phyloP scores from a whole-genome alignment of 2,329 filamentous ascomycete species.

The Aspergillus floridensis region DNA sequence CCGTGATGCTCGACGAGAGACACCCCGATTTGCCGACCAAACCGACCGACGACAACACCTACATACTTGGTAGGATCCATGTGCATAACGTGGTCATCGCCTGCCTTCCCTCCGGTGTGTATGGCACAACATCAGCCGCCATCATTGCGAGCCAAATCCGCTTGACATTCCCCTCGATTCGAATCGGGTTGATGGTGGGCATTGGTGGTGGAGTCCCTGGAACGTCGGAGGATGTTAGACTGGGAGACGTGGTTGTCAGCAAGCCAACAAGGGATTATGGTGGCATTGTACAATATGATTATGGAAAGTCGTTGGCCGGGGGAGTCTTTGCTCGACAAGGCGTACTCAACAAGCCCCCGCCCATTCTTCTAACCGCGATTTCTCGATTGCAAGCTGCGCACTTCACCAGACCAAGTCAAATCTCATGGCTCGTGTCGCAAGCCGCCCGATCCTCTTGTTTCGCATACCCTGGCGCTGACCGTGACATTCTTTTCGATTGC shows the following conservation, averaged over 20 bases:
- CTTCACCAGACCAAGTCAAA: background rate
- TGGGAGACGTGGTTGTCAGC: constrained; percentile 12
- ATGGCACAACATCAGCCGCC: constrained; percentile 9
- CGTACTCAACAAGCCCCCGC: constrained; percentile 5
- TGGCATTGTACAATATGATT: constrained; percentile 14
- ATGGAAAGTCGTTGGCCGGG: constrained; percentile 3
- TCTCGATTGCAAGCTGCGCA: background rate
- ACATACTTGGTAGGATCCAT: constrained; percentile 2
- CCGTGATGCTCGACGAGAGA: constrained; percentile 8
- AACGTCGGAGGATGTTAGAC: background rate
- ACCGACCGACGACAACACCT: constrained; percentile 6
- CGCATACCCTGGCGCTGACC: background rate
- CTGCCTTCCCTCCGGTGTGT: background rate
- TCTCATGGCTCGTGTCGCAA: background rate
- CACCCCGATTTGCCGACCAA: background rate
- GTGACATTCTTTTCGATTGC: background rate
- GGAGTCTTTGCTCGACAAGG: constrained; percentile 2
- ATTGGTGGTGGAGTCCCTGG: constrained; percentile 11
- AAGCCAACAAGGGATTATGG: background rate
- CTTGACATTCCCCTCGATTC: constrained; percentile 7
- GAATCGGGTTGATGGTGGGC: constrained; percentile 10
- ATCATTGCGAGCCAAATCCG: constrained; percentile 7
- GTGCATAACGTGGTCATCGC: constrained; percentile 11
- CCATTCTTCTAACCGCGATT: background rate
- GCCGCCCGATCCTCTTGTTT: background rate